Evolutionary conservation across 306 rosid genomes (phyloP), one percentile per base, ranked within the genome.

Genomic region (Styphnolobium japonicum): DNA sequence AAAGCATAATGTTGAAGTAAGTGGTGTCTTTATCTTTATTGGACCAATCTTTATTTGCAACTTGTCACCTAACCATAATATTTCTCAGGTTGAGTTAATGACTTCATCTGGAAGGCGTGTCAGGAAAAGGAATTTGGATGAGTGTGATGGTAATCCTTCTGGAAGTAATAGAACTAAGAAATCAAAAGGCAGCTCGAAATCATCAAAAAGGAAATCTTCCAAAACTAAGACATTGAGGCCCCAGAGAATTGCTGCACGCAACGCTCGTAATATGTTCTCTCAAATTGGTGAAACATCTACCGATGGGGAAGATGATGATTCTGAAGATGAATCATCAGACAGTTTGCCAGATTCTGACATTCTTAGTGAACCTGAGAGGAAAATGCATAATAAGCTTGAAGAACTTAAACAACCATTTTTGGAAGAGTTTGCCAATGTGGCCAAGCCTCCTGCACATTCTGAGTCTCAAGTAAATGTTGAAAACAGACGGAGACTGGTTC

Each of bases 61-160:
- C 33, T 76, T 76, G 64, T 36, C 40, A 69, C 67, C 82, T 83
- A 69, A 72, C 69, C 67, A 3, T 69, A 39, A 10, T 82, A 52
- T 74, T 52, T 75, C 67, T 82, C 91, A 93, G 97, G 88, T 55
- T 46, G 88, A 80, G 76, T 81, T 65, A 37, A 77, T 10, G 53
- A 72, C 90, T 66, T 73, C 91, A 71, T 91, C 92, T 56, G 94
- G 91, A 83, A 90, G 93, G 89, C 94, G 83, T 65, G 78, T 85
- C 67, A 88, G 89, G 89, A 93, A 89, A 88, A 88, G 94, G 90
- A 88, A 69, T 66, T 85, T 91, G 85, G 82, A 84, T 55, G 94
- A 89, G 73, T 80, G 83, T 78, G 90, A 86, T 66, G 86, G 90
- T 34, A 31, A 76, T 64, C 53, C 65, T 53, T 82, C 89, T 42